Base-by-base conservation (phyloP, 2,329 filamentous ascomycete genomes). In the Lecanoromycetidae sp. region DNA sequence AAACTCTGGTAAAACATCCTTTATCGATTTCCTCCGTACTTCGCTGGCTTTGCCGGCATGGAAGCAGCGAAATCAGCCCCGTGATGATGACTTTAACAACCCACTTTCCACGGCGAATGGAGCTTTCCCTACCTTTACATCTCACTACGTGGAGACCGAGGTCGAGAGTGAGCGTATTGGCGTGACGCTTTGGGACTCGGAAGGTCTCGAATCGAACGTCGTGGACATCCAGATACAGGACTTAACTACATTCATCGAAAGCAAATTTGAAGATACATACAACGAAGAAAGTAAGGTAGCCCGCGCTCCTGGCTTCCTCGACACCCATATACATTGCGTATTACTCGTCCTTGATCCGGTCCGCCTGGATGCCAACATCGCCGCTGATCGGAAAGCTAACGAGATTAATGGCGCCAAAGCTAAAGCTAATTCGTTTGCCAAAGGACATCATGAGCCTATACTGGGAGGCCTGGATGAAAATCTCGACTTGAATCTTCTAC, bases 181-280 rank as follows among this genome's bases (percentile, higher is more conserved):
- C 7, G 69, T 98, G 55, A 98, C 91, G 0, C 69, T 98, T 26
- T 98, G 91, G 91, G 91, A 98, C 63, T 96, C 91, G 0, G 82
- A 91, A 58, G 91, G 91, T 1, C 69, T 98, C 46, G 90, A 98
- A 66, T 94, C 90, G 74, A 91, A 86, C 58, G 78, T 96, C 29
- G 87, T 95, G 43, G 91, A 96, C 63, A 76, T 96, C 55, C 91
- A 98, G 66, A 72, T 98, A 55, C 80, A 88, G 52, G 87, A 94
- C 62, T 88, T 96, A 71, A 82, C 84, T 27, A 76, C 82, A 7
- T 98, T 98, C 68, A 71, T 98, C 50, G 91, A 98, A 71, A 90
- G 84, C 71, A 96, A 96, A 65, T 98, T 98, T 57, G 90, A 98
- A 63, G 91, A 98, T 60, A 96, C 91, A 0, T 94, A 98, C 62